Conservation (phyloP, 768 basidiomycete species). For the Lentinula detonsa region DNA sequence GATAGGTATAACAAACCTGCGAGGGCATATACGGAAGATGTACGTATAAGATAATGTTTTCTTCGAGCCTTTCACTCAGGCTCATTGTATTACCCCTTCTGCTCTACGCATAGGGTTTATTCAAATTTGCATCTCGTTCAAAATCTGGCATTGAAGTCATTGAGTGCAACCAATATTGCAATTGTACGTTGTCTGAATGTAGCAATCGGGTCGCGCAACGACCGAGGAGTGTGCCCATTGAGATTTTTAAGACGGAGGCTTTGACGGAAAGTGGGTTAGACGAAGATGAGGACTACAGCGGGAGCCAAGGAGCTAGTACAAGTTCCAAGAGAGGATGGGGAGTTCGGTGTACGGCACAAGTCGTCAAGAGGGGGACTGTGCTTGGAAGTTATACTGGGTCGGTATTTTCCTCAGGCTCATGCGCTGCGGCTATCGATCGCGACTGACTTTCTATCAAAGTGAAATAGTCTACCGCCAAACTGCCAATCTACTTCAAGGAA, state of each 20-base stretch:
- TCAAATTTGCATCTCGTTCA: conserved; percentile 29
- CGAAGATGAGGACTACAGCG: not conserved
- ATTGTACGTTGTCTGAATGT: conserved; percentile 24
- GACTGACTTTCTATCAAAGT: not conserved
- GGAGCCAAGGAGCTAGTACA: not conserved
- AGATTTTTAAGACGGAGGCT: conserved; percentile 60
- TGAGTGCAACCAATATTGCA: conserved; percentile 48
- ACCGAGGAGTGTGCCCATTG: conserved; percentile 49
- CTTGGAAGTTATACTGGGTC: conserved; percentile 69
- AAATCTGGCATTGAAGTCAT: conserved; percentile 43
- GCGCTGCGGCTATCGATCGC: conserved; percentile 9
- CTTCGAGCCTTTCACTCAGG: not conserved
- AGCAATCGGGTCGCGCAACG: conserved; percentile 57
- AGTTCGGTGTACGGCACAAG: conserved; percentile 33
- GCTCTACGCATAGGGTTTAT: conserved; percentile 36
- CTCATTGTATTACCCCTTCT: not conserved
- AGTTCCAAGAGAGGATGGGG: conserved; percentile 44
- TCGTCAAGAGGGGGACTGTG: conserved; percentile 48
- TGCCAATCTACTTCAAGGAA: conserved; percentile 29
- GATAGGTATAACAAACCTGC: conserved; percentile 20
- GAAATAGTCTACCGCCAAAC: conserved; percentile 34
- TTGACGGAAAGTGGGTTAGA: not conserved
- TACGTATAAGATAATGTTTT: conserved; percentile 11
- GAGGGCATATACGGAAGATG: conserved; percentile 40
- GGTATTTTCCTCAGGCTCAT: conserved; percentile 34